Evolutionary conservation across 2,329 filamentous ascomycete species (phyloP), one percentile per base, ranked within the genome.

Genomic region (Epichloe hybrida): DNA sequence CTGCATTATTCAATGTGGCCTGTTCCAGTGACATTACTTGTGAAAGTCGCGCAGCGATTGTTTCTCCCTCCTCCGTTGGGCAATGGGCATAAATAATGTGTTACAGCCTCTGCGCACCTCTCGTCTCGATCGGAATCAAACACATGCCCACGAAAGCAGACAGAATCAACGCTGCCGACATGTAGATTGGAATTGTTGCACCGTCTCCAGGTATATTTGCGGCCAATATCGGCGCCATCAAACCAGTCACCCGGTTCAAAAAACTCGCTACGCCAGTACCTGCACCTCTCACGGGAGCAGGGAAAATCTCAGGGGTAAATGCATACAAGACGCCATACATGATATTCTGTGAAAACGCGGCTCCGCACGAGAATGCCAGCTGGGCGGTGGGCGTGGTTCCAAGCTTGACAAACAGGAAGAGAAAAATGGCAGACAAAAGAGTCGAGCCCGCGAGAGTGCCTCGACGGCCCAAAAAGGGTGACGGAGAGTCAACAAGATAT

Each of bases 251-350:
- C 38, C 84, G 72, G 63, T 88, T 88, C 53, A 88, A 64, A 60
- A 86, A 84, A 61, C 80, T 84, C 21, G 81, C 79, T 46, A 88
- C 82, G 41, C 84, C 85, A 0, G 80, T 84, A 5, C 83, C 85
- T 0, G 83, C 85, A 5, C 84, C 85, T 35, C 85, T 72, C 21
- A 84, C 79, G 0, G 83, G 82, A 0, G 83, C 81, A 0, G 84
- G 84, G 66, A 89, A 88, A 31, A 88, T 79, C 60, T 88, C 85
- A 0, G 85, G 84, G 0, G 85, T 88, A 62, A 86, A 88, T 7
- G 84, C 82, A 62, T 87, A 88, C 1, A 89, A 68, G 1, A 87
- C 82, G 51, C 83, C 84, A 65, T 87, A 88, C 80, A 85, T 85
- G 66, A 86, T 83, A 61, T 86, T 86, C 65, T 86, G 83, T 56